Evolutionary conservation across 306 rosid genomes (phyloP), one percentile per base, ranked within the genome.

Genomic region (Sphenostylis stenocarpa): DNA sequence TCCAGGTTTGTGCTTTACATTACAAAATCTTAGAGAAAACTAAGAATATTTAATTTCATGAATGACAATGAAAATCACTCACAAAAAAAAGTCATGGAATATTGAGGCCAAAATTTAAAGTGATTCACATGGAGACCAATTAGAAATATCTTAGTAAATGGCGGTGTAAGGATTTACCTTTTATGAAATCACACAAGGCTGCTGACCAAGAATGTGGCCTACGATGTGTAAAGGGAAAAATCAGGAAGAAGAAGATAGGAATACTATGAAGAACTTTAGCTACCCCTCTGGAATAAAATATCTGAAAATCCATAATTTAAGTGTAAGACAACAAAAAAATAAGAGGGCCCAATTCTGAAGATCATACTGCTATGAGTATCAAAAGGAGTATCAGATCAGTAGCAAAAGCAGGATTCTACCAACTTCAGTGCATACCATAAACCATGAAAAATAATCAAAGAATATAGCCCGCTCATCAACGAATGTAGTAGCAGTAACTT

Each of bases 391-490:
- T 52, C 14, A 20, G 49, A 45, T 74, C 65, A 60, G 51, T 41
- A 82, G 79, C 78, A 71, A 70, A 61, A 23, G 62, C 47, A 9
- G 53, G 31, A 70, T 80, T 47, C 65, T 44, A 67, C 57, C 47
- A 51, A 85, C 66, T 70, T 82, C 68, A 72, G 67, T 70, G 82
- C 87, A 75, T 96, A 96, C 99, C 99, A 96, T 89, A 86, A 96
- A 92, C 91, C 87, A 85, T 65, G 94, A 81, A 72, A 96, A 75
- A 82, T 89, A 96, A 86, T 96, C 99, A 82, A 96, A 96, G 94
- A 90, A 96, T 83, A 96, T 77, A 82, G 96, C 97, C 43, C 77
- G 89, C 45, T 88, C 96, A 53, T 84, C 90, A 24, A 84, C 67
- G 7, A 83, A 77, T 52, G 75, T 77, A 62, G 79, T 81, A 69